phyloP scores from a whole-genome alignment of 345 rosid genomes.

The Eucalyptus marginata region DNA sequence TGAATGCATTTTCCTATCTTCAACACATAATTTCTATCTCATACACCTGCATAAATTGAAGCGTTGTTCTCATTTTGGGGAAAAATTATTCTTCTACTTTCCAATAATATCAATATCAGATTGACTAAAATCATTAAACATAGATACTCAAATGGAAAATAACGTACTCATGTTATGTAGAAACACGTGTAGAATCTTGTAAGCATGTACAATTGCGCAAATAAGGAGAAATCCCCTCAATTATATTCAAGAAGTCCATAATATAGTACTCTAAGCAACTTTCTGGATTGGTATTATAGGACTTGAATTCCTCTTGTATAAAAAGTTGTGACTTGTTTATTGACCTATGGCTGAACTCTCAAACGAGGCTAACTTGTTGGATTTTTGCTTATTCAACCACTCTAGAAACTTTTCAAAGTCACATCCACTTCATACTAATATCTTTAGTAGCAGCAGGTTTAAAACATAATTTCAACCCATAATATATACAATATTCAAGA shows the following conservation, averaged over 20 bases:
- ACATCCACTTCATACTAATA: too few species aligned
- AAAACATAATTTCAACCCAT: too few species aligned
- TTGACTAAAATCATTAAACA: neutral
- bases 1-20: neutral
- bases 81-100: neutral
- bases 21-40: neutral
- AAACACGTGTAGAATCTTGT: neutral
- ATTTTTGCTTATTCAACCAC: neutral
- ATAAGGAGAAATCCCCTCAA: neutral
- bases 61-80: neutral
- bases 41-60: neutral
- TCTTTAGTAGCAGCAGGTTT: accelerated
- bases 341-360: neutral
- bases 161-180: accelerated
- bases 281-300: neutral
- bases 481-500: too few species aligned
- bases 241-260: too few species aligned
- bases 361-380: accelerated
- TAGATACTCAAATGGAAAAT: neutral
- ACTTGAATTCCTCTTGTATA: neutral
- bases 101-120: neutral
- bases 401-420: too few species aligned
- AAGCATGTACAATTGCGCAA: neutral
- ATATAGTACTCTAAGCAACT: neutral
- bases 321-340: accelerated